These are phyloP conservation scores for Sarocladium strictum DNA, from an alignment of 2,329 filamentous ascomycete genomes.

Conservation along the genomic window DNA sequence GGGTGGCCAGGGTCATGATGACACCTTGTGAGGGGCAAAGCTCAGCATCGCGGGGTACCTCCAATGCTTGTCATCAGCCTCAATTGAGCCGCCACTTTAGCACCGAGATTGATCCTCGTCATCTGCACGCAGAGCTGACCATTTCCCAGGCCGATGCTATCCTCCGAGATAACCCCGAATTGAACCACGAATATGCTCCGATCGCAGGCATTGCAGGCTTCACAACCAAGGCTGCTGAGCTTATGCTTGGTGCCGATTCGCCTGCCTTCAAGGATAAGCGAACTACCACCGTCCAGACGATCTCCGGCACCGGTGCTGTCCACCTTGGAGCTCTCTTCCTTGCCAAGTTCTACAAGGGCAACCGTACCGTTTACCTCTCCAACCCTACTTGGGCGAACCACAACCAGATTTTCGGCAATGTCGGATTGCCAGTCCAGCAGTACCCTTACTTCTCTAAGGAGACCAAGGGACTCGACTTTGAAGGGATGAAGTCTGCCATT, in stretches of 20 bases:
- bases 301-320: slow-evolving; percentile 93
- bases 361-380: slow-evolving; percentile 79
- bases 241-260: slow-evolving; percentile 76
- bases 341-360: slow-evolving; percentile 76
- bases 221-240: slow-evolving; percentile 83
- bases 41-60: not conserved
- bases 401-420: slow-evolving; percentile 96
- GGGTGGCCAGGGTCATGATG: slow-evolving; percentile 2
- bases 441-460: slow-evolving; percentile 93
- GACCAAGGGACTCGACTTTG: slow-evolving; percentile 87
- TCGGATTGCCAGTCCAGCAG: slow-evolving; percentile 66
- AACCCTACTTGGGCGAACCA: slow-evolving; percentile 98
- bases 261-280: slow-evolving; percentile 81
- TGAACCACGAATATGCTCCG: slow-evolving; percentile 98
- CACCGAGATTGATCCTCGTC: not conserved
- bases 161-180: slow-evolving; percentile 77
- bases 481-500: slow-evolving; percentile 74
- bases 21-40: slow-evolving; percentile 6
- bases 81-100: not conserved
- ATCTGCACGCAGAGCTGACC: slow-evolving; percentile 15
- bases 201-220: slow-evolving; percentile 85
- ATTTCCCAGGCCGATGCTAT: slow-evolving; percentile 74
- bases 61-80: not conserved
- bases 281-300: slow-evolving; percentile 78
- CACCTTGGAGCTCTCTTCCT: slow-evolving; percentile 94